These are phyloP conservation scores for Nannizziopsis barbatae DNA, from an alignment of 2,329 filamentous ascomycete species.

Conservation along the genomic window DNA sequence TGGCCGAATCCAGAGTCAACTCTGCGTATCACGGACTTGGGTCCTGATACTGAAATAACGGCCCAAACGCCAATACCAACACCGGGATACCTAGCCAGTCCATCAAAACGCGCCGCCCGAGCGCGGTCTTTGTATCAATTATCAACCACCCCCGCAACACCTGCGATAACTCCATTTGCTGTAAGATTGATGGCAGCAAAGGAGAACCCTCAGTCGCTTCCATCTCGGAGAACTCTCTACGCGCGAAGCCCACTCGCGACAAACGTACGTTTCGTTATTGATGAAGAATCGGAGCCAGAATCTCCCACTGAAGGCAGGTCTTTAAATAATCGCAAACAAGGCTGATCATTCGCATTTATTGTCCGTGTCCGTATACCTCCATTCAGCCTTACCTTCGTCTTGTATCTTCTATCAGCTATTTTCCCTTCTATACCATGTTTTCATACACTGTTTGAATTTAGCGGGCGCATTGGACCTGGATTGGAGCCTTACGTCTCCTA, in stretches of 20 bases:
- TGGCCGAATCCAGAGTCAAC: conserved; percentile 29
- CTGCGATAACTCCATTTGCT: conserved; percentile 35
- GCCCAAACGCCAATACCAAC: conserved; percentile 31
- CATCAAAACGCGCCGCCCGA: conserved; percentile 37
- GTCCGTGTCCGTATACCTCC: too few species aligned
- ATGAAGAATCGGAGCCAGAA: conserved; percentile 32
- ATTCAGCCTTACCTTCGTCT: too few species aligned
- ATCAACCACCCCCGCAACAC: conserved; percentile 38
- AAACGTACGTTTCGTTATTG: conserved; percentile 31
- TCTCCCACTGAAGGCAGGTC: conserved; percentile 33
- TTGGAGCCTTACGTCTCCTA: neutral
- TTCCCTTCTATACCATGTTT: neutral
- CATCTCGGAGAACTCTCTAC: conserved; percentile 9
- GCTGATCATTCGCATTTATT: neutral
- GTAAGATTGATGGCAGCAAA: conserved; percentile 25
- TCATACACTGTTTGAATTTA: neutral
- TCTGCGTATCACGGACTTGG: conserved; percentile 30
- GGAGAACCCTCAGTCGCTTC: conserved; percentile 10
- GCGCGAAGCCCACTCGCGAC: conserved; percentile 20
- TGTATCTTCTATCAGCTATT: neutral
- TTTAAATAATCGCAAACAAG: conserved; percentile 16
- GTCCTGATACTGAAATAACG: conserved; percentile 23
- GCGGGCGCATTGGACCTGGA: neutral
- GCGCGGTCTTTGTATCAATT: conserved; percentile 32
- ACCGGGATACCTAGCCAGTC: conserved; percentile 35